Evolutionary conservation across 2,329 filamentous ascomycete genomes (phyloP), one percentile per base, ranked within the genome.

Genomic region (Zarea fungicola): DNA sequence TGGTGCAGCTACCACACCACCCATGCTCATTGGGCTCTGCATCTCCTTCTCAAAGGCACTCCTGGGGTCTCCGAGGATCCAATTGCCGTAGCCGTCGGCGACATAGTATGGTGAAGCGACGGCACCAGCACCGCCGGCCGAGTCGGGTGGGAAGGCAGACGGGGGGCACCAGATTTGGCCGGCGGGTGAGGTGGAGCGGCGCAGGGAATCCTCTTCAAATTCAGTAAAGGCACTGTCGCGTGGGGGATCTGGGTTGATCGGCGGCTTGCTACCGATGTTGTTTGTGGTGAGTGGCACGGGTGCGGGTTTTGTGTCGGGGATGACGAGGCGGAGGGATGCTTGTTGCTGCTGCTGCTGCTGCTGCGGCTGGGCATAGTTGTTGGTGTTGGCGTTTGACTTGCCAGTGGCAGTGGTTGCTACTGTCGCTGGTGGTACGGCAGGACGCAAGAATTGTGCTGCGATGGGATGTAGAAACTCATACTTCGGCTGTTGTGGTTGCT

Each of bases 91-190:
- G 58, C 68, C 72, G 56, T 80, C 76, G 28, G 75, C 70, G 40
- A 78, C 68, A 54, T 77, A 80, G 10, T 48, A 48, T n/a, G 45
- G 26, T 4, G 45, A 14, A 4, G 34, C 34, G 37, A 69, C 1
- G 72, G 69, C 3, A 69, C 67, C 1, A 72, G 71, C 2, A 73
- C 73, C 34, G 66, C 63, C 1, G 74, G 71, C 18, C 69, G 36
- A 42, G 26, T 32, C 25, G 11, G 37, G 16, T 6, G 13, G 72
- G n/a, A n/a, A n/a, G 2, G 65, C 65, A 3, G 71, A 68, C 0
- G 75, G 74, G 6, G 73, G 75, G 11, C 73, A 65, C 76, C 76
- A 80, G 39, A 78, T 70, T 48, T 73, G 69, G n/a, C 54, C 69
- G 57, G 42, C 67, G 21, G 58, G 60, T 4, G 66, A 63, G 40